These are phyloP conservation scores for Stagonosporopsis vannaccii DNA, from an alignment of 2,329 filamentous ascomycete genomes.

Conservation along the genomic window DNA sequence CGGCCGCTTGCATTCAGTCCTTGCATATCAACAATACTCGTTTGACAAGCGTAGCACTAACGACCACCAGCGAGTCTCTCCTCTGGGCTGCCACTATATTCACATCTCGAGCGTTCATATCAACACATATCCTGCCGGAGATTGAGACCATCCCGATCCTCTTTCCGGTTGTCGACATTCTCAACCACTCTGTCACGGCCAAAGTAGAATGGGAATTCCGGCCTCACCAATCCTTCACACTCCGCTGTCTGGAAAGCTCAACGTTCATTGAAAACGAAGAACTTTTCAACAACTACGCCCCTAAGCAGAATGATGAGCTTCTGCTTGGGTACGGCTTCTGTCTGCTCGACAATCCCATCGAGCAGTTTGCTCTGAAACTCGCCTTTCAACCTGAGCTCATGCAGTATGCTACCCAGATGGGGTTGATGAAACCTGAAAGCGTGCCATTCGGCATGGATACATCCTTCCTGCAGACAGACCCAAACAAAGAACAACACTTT, in stretches of 20 bases:
- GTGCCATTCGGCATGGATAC: slow-evolving; percentile 39
- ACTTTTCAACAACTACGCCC: slow-evolving; percentile 62
- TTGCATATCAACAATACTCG: not conserved
- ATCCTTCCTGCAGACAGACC: slow-evolving; percentile 28
- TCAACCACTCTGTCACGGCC: slow-evolving; percentile 57
- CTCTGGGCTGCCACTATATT: slow-evolving; percentile 61
- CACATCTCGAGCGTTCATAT: slow-evolving; percentile 60
- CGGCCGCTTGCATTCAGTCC: not conserved
- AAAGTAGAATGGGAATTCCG: slow-evolving; percentile 57
- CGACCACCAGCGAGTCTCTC: slow-evolving; percentile 53
- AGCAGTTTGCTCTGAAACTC: slow-evolving; percentile 55
- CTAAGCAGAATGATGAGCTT: slow-evolving; percentile 61
- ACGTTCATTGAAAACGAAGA: slow-evolving; percentile 49
- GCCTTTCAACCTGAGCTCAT: slow-evolving; percentile 48
- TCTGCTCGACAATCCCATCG: slow-evolving; percentile 55
- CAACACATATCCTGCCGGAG: slow-evolving; percentile 43
- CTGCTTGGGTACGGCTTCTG: slow-evolving; percentile 63
- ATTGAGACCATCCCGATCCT: slow-evolving; percentile 50
- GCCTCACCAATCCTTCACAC: slow-evolving; percentile 44
- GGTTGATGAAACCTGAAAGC: slow-evolving; percentile 24
- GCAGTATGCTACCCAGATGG: slow-evolving; percentile 27
- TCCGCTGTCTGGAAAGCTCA: slow-evolving; percentile 49
- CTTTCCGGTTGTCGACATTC: slow-evolving; percentile 58
- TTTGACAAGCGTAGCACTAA: slow-evolving; percentile 22
- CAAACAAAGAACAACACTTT: slow-evolving; percentile 41